Evolutionary conservation across 345 rosid genomes (phyloP), one percentile per base, ranked within the genome.

Genomic region (Eucalyptus coolabah): DNA sequence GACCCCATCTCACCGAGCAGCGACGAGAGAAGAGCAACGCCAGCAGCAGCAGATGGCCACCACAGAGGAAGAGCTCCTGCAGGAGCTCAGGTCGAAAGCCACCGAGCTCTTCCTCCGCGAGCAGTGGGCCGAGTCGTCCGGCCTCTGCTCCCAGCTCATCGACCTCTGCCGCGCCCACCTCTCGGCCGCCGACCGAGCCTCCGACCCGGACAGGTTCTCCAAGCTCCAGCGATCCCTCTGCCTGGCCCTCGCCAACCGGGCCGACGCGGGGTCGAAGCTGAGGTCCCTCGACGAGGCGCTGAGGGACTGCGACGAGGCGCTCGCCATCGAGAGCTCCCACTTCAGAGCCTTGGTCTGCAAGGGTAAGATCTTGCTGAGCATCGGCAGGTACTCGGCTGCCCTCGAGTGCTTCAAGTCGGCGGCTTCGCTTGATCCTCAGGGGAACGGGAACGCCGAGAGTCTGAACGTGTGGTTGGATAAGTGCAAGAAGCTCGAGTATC

Each of bases 341-440:
- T 96, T 95, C 95, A 97, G 96, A 94, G 91, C 99, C 90, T 95
- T 96, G 87, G 86, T 96, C 83, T 95, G 97, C 89, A 97, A 97
- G 90, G 99, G 98, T 65, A 96, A 94, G 92, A 91, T 96, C 90
- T 93, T 96, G 92, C 94, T 97, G 15, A 86, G 93, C 1, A 87
- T 97, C 90, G 95, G 93, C 86, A 94, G 93, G 91, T 97, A 96
- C 92, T 90, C 95, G 40, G 60, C 86, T 87, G 97, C 98, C n/a
- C 90, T 94, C 90, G 94, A 95, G 86, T 97, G 97, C 91, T 97
- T 97, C 93, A 92, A 91, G 89, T 77, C 47, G 15, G 90, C 86
- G 45, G 96, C 96, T 90, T 90, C 94, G 69, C 90, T 88, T 8
- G 94, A 94, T 49, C 93, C 95, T 14, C 97, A 95, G 88, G 93